phyloP scores from a whole-genome alignment of 106 monocot species.

The Ottelia alismoides region DNA sequence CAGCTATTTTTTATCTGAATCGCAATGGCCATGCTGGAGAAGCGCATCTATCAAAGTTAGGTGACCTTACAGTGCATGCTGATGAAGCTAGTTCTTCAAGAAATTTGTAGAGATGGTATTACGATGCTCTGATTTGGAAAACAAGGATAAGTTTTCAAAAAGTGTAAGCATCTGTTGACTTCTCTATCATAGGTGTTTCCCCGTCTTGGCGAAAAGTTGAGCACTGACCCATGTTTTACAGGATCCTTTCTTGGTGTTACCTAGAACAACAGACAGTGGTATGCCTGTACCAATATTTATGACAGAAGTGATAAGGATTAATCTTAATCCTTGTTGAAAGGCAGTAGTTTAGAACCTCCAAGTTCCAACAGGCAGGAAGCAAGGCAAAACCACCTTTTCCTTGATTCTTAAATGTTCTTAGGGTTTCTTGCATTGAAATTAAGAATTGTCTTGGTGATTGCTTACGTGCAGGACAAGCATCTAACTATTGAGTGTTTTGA shows the following conservation, averaged over 20 bases:
- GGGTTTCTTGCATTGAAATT: not conserved
- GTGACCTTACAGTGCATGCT: conserved; percentile 59
- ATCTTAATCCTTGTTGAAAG: conserved; percentile 87
- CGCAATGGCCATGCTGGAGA: conserved; percentile 23
- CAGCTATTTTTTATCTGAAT: conserved; percentile 47
- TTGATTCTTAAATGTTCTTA: not conserved
- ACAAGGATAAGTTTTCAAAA: conserved; percentile 90
- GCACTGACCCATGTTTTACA: conserved; percentile 18
- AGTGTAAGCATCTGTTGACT: conserved; percentile 42
- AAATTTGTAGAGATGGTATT: conserved; percentile 55
- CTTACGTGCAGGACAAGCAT: conserved; percentile 53
- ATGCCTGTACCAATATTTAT: conserved; percentile 67
- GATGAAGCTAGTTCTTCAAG: conserved; percentile 62
- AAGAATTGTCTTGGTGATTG: not conserved
- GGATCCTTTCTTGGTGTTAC: conserved; percentile 92
- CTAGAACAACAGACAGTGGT: conserved; percentile 60
- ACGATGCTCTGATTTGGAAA: conserved; percentile 66
- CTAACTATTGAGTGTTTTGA: conserved; percentile 80
- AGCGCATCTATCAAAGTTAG: conserved; percentile 20
- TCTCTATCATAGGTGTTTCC: no score
- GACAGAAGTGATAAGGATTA: conserved; percentile 89
- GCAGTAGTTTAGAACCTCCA: conserved; percentile 64
- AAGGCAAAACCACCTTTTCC: conserved; percentile 31
- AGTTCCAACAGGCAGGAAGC: conserved; percentile 89
- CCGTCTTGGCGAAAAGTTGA: no score